Conservation (phyloP, 169 alveolate species). For the Cryptosporidium sp. region DNA sequence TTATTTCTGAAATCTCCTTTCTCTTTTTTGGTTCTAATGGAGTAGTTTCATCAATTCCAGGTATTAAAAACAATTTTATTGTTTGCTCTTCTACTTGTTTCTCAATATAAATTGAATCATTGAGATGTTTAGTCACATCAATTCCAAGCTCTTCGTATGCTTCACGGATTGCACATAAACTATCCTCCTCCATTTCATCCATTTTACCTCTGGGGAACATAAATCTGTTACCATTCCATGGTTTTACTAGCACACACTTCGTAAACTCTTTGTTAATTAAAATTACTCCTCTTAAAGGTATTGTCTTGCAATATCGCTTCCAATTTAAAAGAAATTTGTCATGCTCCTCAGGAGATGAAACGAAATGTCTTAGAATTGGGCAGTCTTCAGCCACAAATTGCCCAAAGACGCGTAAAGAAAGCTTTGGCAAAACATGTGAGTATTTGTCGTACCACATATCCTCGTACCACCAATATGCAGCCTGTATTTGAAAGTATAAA, state of each 20-base stretch:
- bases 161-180: conserved; percentile 94
- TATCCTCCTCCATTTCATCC: conserved; percentile 92
- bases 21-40: conserved; percentile 84
- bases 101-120: conserved; percentile 84
- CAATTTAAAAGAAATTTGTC: conserved; percentile 82
- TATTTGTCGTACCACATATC: conserved; percentile 90
- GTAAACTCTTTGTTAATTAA: conserved; percentile 84
- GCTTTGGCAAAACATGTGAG: conserved; percentile 82
- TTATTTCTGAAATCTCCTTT: conserved; percentile 86
- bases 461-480: conserved; percentile 93
- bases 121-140: conserved; percentile 83
- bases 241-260: conserved; percentile 86
- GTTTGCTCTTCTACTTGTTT: conserved; percentile 83
- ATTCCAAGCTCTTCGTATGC: conserved; percentile 93
- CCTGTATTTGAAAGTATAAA: conserved; percentile 89
- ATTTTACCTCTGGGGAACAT: conserved; percentile 95
- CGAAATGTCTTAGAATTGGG: conserved; percentile 78
- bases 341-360: conserved; percentile 82
- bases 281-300: conserved; percentile 91
- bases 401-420: conserved; percentile 85
- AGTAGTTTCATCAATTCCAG: conserved; percentile 86
- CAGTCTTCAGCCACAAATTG: conserved; percentile 87
- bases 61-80: conserved; percentile 86
- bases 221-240: conserved; percentile 89
- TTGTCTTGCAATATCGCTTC: conserved; percentile 84